Percentiles rank a stretch among this genome's conserved stretches.
phyloP scores from a whole-genome alignment of 2,329 filamentous ascomycete species.

The Dactylellina parvicollis region DNA sequence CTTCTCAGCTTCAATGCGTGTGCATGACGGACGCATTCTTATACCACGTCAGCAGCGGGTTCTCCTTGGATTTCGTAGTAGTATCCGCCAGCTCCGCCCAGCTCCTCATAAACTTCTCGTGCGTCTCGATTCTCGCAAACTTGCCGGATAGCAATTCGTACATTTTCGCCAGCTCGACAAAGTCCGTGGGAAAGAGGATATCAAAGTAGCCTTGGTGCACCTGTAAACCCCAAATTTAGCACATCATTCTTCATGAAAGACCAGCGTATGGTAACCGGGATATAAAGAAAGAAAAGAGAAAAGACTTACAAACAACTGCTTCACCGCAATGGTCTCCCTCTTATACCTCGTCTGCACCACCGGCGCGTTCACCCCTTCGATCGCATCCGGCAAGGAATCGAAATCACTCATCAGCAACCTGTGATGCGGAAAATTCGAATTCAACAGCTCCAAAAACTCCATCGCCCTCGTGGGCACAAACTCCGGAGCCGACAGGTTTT shows the following conservation, averaged over 20 bases:
- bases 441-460: slow-evolving; percentile 94
- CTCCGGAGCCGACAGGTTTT: slow-evolving; percentile 83
- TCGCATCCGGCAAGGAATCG: slow-evolving; percentile 81
- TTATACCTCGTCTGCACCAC: slow-evolving; percentile 96
- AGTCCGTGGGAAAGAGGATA: slow-evolving; percentile 97
- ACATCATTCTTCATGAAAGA: neutral
- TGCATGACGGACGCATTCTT: slow-evolving; percentile 93
- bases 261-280: too few species aligned
- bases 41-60: slow-evolving; percentile 91
- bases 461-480: slow-evolving; percentile 94
- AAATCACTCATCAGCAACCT: slow-evolving; percentile 91
- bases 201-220: slow-evolving; percentile 99
- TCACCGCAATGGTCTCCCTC: slow-evolving; percentile 85
- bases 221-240: slow-evolving; percentile 63
- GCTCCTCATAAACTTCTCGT: slow-evolving; percentile 87
- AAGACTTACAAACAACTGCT: slow-evolving; percentile 81
- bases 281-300: slow-evolving; percentile 15
- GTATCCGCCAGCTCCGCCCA: slow-evolving; percentile 95
- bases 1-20: slow-evolving; percentile 71
- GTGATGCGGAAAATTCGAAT: slow-evolving; percentile 88
- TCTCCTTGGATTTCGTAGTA: slow-evolving; percentile 87
- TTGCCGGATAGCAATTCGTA: slow-evolving; percentile 94
- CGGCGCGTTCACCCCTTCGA: slow-evolving; percentile 86
- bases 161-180: slow-evolving; percentile 80
- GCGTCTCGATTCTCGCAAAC: slow-evolving; percentile 82